Conservation (phyloP, 2,329 filamentous ascomycete genomes). For the Epicoccum sorghinum region DNA sequence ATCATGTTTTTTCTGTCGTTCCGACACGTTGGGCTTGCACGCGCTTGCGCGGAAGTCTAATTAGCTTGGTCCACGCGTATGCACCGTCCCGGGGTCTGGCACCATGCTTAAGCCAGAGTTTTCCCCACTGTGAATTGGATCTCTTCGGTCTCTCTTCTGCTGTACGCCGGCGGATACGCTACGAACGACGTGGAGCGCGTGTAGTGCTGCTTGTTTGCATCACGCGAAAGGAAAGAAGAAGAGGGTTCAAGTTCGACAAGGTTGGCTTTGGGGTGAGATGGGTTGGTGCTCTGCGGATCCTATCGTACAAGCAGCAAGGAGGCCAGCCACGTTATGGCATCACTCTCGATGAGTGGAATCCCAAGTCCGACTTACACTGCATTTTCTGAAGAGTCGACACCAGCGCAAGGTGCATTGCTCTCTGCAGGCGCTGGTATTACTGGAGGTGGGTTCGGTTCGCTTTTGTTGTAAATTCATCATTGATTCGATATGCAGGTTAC, state of each 20-base stretch:
- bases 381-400: slow-evolving; percentile 21
- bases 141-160: not conserved
- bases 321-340: slow-evolving; percentile 24
- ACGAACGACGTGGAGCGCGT: not conserved
- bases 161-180: slow-evolving; percentile 9
- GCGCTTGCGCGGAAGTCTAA: slow-evolving; percentile 11
- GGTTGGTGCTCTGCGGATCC: not conserved
- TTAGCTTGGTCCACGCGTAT: slow-evolving; percentile 2
- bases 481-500: slow-evolving; percentile 31
- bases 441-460: slow-evolving; percentile 27
- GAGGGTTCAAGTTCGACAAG: no score
- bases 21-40: slow-evolving; percentile 7
- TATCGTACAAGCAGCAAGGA: slow-evolving; percentile 4
- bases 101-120: slow-evolving; percentile 7
- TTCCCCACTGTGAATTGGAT: slow-evolving; percentile 7
- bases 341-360: slow-evolving; percentile 17
- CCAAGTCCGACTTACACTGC: slow-evolving; percentile 20
- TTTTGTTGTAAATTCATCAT: not conserved
- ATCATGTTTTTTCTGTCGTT: slow-evolving; percentile 5
- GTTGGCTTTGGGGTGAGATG: not conserved
- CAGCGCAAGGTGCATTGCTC: slow-evolving; percentile 34
- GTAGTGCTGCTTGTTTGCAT: no score
- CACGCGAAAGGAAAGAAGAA: no score
- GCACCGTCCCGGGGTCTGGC: not conserved
- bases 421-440: slow-evolving; percentile 42